Conservation (phyloP, 2,329 filamentous ascomycete species). For the Penicillium sumatraense region DNA sequence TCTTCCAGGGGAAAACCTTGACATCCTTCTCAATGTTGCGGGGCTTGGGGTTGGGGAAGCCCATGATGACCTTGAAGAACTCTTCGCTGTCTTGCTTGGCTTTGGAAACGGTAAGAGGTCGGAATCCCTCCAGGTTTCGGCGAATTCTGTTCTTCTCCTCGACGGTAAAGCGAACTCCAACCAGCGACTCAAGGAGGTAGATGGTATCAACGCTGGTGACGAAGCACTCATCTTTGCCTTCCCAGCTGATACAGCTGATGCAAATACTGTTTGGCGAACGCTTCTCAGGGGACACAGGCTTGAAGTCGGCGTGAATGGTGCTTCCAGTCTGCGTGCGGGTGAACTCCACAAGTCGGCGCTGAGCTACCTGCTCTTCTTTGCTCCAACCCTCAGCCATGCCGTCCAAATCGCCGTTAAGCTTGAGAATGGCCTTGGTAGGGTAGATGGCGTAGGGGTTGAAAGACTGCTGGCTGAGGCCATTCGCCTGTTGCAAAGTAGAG, state of each 20-base stretch:
- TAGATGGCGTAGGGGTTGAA: constrained; percentile 84
- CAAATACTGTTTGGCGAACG: constrained; percentile 84
- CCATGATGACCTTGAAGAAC: constrained; percentile 99
- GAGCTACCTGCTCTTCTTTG: constrained; percentile 75
- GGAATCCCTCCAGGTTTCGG: constrained; percentile 92
- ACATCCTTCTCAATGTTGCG: constrained; percentile 99
- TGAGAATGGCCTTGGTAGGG: constrained; percentile 80
- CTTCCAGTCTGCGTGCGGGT: constrained; percentile 79
- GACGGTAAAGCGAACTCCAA: constrained; percentile 85
- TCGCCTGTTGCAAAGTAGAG: constrained; percentile 65
- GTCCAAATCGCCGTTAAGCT: constrained; percentile 83
- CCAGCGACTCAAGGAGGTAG: constrained; percentile 86
- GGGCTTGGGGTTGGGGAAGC: constrained; percentile 90
- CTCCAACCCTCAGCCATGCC: constrained; percentile 85
- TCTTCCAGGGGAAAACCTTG: constrained; percentile 97
- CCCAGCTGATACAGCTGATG: constrained; percentile 98
- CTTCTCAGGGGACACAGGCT: constrained; percentile 76
- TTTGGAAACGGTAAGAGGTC: constrained; percentile 91
- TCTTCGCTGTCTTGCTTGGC: constrained; percentile 89
- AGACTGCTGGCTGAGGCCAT: constrained; percentile 51
- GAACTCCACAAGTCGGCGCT: constrained; percentile 87
- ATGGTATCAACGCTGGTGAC: constrained; percentile 98
- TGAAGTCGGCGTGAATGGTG: constrained; percentile 79
- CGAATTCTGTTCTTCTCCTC: constrained; percentile 99
- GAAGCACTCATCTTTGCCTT: constrained; percentile 85